phyloP scores from a whole-genome alignment of 2,329 filamentous ascomycete genomes.

The Aureobasidium sp. region DNA sequence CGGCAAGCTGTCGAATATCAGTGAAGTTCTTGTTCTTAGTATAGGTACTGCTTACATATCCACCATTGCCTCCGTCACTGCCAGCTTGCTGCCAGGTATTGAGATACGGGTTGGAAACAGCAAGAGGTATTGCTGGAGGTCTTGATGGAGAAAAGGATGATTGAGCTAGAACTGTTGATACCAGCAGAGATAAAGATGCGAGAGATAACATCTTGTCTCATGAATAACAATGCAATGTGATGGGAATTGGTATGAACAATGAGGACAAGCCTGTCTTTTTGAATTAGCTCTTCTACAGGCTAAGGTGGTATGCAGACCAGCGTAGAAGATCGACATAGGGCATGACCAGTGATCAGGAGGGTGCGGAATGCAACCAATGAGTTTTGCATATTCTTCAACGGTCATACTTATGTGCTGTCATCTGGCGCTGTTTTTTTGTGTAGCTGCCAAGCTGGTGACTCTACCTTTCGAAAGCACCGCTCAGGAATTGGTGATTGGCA shows the following conservation, averaged over 20 bases:
- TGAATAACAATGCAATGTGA: neutral
- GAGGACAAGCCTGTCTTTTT: neutral
- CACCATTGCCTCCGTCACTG: conserved; percentile 52
- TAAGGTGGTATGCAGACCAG: neutral
- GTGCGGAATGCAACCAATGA: conserved; percentile 5
- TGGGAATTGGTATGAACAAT: neutral
- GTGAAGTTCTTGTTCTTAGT: neutral
- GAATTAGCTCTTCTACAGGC: neutral
- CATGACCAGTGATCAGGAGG: conserved; percentile 9
- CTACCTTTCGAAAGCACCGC: neutral
- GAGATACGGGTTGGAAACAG: conserved; percentile 66
- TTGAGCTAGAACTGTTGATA: conserved; percentile 12
- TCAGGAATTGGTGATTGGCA: neutral
- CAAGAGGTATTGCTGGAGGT: conserved; percentile 61
- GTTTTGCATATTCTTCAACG: neutral
- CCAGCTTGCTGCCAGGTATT: conserved; percentile 58
- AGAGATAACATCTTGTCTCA: conserved; percentile 14
- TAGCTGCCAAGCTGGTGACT: neutral
- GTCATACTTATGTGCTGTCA: conserved; percentile 12
- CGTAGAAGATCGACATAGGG: conserved; percentile 2
- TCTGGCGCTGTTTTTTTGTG: neutral
- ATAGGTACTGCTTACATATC: conserved; percentile 31
- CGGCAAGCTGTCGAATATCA: conserved; percentile 40
- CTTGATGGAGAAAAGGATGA: conserved; percentile 53
- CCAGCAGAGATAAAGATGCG: conserved; percentile 5